Conservation (phyloP, 495 filamentous ascomycete genomes). For the Hyaloscypha bicolor region DNA sequence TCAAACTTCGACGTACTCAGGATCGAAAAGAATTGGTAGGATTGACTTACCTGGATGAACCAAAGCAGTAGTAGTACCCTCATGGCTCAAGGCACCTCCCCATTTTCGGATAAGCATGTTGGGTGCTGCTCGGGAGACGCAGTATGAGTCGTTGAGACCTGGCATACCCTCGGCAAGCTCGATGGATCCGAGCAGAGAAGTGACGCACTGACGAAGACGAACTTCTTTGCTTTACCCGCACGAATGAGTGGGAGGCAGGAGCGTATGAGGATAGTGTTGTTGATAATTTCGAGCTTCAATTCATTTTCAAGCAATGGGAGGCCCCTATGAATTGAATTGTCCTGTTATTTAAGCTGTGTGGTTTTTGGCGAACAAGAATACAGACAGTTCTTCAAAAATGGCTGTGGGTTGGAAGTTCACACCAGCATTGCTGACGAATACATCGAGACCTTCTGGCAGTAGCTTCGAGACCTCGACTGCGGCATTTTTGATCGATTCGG, state of each 20-base stretch:
- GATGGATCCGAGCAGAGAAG: conserved; percentile 27
- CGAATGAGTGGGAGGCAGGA: conserved; percentile 21
- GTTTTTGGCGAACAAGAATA: no score
- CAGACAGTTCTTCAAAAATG: neutral
- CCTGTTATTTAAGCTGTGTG: no score
- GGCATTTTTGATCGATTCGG: conserved; percentile 14
- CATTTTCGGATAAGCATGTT: conserved; percentile 28
- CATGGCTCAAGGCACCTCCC: conserved; percentile 17
- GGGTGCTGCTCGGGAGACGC: conserved; percentile 17
- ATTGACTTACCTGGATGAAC: conserved; percentile 24
- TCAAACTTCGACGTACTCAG: no score
- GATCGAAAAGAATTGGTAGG: no score
- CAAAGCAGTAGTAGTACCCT: conserved; percentile 21
- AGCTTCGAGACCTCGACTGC: conserved; percentile 12
- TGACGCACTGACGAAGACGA: conserved; percentile 13
- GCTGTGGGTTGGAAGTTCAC: neutral
- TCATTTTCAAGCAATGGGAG: neutral
- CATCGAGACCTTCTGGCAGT: conserved; percentile 21
- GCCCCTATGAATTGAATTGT: no score
- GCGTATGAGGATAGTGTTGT: conserved; percentile 10
- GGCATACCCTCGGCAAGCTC: conserved; percentile 10
- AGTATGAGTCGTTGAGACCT: conserved; percentile 13
- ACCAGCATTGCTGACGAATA: conserved; percentile 5
- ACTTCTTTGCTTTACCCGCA: conserved; percentile 17
- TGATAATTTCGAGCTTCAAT: conserved; percentile 11